These are phyloP conservation scores for Chloranthus sessilifolius DNA, from an alignment of 164 flowering plant genomes.

Conservation along the genomic window DNA sequence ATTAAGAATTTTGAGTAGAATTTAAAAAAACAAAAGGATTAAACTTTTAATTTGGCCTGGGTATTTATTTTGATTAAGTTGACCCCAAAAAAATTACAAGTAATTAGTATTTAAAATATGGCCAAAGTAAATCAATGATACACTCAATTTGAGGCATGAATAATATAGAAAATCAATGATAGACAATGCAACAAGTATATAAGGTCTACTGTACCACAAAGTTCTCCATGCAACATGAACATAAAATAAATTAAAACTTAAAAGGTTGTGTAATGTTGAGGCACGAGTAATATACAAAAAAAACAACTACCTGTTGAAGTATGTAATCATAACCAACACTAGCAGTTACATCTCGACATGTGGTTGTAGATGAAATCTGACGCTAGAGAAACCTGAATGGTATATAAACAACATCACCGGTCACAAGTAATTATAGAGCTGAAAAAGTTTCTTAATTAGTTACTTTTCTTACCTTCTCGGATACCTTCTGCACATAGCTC, in stretches of 20 bases:
- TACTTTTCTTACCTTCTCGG: slow-evolving; percentile 66
- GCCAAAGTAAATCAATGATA: too few species aligned
- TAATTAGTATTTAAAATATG: too few species aligned
- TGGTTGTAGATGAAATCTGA: slow-evolving; percentile 89
- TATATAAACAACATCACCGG: neutral
- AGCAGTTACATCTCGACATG: slow-evolving; percentile 85
- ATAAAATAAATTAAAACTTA: neutral
- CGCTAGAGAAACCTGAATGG: slow-evolving; percentile 76
- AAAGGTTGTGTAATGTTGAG: neutral
- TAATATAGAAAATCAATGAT: too few species aligned
- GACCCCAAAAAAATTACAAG: too few species aligned
- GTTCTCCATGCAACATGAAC: too few species aligned
- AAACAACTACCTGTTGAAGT: slow-evolving; percentile 71
- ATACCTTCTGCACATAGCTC: slow-evolving; percentile 89
- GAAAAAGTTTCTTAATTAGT: neutral
- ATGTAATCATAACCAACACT: slow-evolving; percentile 94
- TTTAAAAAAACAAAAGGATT: too few species aligned
- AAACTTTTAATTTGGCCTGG: too few species aligned
- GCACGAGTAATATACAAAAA: neutral
- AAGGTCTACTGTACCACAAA: too few species aligned
- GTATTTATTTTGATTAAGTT: too few species aligned
- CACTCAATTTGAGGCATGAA: too few species aligned
- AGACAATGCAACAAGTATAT: too few species aligned
- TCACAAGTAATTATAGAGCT: neutral
- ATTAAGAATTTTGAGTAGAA: too few species aligned